Base-by-base conservation (phyloP, 495 filamentous ascomycete species). In the Polyplosphaeria fusca region DNA sequence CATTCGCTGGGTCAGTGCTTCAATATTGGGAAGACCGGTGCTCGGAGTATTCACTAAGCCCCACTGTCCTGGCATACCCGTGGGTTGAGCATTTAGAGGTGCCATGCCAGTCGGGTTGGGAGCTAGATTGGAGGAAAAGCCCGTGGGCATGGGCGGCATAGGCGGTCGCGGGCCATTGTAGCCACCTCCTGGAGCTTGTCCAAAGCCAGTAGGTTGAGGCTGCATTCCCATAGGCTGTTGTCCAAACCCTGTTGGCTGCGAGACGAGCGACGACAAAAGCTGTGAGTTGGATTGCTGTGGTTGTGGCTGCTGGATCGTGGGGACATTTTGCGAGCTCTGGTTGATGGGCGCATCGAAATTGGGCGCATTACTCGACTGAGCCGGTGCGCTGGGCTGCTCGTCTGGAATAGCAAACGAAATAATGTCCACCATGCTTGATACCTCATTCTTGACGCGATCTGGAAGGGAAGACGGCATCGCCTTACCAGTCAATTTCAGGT, bases 361-460 rank as follows among this genome's bases (percentile, higher is more conserved):
- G 7, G 92, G 88, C 23, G 82, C 83, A 73, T 93, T 96, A 30
- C 77, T 85, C 52, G 73, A 73, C 5, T 73, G 67, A 16, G 58
- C 44, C 9, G 76, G 67, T 28, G 76, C 65, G 12, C 73, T 71
- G 56, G 85, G 81, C 16, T 73, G 77, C 14, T 91, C 86, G 62
- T 98, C 94, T 0, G 83, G 82, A 18, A 96, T 82, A 54, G 88
- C 88, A 69, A 97, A 97, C 18, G 92, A 95, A 60, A 99, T 99
- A 39, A 97, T 97, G 67, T 99, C 94, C 28, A 99, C 94, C 93
- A 99, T 97, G 67, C 94, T 94, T 9, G 92, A 96, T 25, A 99
- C 94, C 72, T 99, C 94, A 68, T 97, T 99, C 71, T 81, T 86
- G 43, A 97, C 83, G 37, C 80, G 86, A 37, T 96, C 91, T 0